phyloP scores from a whole-genome alignment of 2,329 filamentous ascomycete genomes.

The Fusarium sp. region DNA sequence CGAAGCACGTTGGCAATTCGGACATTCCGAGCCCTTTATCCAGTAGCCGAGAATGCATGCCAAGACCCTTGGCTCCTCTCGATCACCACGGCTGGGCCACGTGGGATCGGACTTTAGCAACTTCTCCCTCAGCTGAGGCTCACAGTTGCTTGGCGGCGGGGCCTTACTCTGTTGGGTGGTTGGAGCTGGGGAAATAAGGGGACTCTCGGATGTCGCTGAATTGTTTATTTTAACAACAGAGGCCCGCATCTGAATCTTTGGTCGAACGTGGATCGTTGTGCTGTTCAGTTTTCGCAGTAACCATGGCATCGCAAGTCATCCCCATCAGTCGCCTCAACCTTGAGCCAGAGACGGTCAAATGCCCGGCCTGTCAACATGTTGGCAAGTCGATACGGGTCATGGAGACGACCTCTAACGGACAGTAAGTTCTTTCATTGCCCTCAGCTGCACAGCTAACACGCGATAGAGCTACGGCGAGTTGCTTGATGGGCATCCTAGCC shows the following conservation, averaged over 20 bases:
- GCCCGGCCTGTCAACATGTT: constrained; percentile 13
- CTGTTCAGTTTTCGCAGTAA: background rate
- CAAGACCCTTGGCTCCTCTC: background rate
- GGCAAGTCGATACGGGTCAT: constrained; percentile 13
- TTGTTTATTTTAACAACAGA: background rate
- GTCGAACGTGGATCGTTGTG: background rate
- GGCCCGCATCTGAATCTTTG: background rate
- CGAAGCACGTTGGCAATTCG: background rate
- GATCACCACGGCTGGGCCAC: background rate
- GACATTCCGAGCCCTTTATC: background rate
- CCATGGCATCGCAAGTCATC: background rate
- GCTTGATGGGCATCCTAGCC: background rate
- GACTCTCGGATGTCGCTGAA: background rate
- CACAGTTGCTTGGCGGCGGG: constrained; percentile 1
- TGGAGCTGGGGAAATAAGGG: background rate
- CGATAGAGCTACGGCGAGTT: background rate
- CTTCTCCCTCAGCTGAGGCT: background rate
- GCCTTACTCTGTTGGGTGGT: background rate
- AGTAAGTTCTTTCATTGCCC: background rate
- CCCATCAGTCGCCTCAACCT: constrained; percentile 6
- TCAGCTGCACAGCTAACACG: background rate
- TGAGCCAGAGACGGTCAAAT: constrained; percentile 8
- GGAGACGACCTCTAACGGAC: constrained; percentile 9
- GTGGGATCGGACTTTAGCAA: background rate
- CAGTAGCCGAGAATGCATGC: background rate